phyloP scores from a whole-genome alignment of 2,329 filamentous ascomycete genomes.

The Setomelanomma holmii region DNA sequence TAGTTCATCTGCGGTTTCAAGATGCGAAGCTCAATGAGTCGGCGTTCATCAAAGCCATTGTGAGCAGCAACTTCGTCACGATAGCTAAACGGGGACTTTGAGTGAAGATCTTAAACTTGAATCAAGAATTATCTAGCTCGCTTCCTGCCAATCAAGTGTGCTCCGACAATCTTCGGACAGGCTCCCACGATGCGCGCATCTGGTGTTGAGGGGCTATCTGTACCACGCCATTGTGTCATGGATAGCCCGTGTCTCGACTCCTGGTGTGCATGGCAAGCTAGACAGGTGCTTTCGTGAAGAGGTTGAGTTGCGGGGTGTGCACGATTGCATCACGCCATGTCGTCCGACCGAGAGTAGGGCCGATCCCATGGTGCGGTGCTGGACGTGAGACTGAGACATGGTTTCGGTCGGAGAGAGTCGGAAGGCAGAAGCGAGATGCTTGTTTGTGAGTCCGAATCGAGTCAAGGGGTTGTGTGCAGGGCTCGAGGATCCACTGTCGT shows the following conservation, averaged over 20 bases:
- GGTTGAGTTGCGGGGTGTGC: conserved; percentile 9
- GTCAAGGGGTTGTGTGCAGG: neutral
- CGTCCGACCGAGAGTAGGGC: conserved; percentile 4
- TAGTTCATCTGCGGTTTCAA: neutral
- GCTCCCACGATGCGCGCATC: neutral
- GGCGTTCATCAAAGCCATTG: neutral
- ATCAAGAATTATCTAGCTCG: neutral
- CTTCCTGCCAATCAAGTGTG: neutral
- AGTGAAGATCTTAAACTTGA: neutral
- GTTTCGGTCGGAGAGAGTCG: conserved; percentile 15
- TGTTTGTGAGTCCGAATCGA: neutral
- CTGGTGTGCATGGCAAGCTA: conserved; percentile 2
- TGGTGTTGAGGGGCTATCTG: neutral
- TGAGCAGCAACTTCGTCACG: neutral
- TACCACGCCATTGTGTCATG: neutral
- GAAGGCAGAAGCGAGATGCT: neutral
- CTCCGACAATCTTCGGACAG: neutral
- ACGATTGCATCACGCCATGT: conserved; percentile 24
- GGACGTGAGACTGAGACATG: neutral
- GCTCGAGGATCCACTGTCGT: conserved; percentile 3
- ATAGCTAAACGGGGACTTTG: neutral
- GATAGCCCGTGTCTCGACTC: neutral
- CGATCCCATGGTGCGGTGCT: neutral
- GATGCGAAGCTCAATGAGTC: neutral
- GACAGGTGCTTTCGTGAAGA: neutral